These are phyloP conservation scores for Monosporozyma aerobia DNA, from an alignment of 805 yeast genomes.

Conservation along the genomic window DNA sequence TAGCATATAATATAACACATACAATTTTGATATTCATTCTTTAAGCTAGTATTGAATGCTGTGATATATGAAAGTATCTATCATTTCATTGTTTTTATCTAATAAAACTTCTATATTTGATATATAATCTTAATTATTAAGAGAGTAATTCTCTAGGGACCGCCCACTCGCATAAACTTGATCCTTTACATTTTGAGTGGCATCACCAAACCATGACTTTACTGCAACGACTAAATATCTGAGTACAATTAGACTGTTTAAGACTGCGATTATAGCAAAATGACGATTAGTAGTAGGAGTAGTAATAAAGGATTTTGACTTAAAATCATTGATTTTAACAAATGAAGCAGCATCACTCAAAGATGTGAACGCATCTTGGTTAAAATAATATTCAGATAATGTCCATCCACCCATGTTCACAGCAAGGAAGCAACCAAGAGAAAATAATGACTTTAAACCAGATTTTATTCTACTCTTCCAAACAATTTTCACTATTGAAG, in stretches of 20 bases:
- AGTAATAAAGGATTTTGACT: background rate
- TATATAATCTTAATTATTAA: background rate
- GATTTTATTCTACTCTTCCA: background rate
- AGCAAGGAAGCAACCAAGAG: background rate
- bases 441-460: background rate
- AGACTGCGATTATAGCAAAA: background rate
- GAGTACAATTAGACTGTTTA: background rate
- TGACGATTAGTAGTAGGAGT: background rate
- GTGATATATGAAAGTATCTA: background rate
- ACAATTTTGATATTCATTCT: background rate
- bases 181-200: constrained; percentile 40
- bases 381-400: constrained; percentile 12
- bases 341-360: constrained; percentile 1
- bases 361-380: constrained; percentile 10
- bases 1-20: background rate
- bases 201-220: constrained; percentile 18
- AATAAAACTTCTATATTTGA: background rate
- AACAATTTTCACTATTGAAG: background rate
- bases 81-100: background rate
- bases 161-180: constrained; percentile 50
- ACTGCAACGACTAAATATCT: constrained; percentile 1
- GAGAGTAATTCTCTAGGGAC: constrained; percentile 37
- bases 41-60: background rate
- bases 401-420: constrained; percentile 2
- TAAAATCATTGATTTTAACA: background rate